Evolutionary conservation across 495 filamentous ascomycete species (phyloP).

Genomic region (Aspergillus kassunensis): DNA sequence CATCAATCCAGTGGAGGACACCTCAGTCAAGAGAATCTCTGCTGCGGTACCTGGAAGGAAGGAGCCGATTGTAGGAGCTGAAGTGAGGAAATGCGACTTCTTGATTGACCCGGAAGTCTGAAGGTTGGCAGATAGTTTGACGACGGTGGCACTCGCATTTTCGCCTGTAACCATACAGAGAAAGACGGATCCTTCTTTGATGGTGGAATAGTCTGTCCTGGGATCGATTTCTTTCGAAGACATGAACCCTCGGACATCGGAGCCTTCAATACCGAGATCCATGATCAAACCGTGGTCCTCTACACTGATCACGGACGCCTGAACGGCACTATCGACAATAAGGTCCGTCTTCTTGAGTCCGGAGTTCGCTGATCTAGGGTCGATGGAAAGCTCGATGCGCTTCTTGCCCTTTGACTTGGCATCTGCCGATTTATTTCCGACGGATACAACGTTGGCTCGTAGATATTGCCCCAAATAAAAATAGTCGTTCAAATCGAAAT

Average conservation of each 20-base stretch:
- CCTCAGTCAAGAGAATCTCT: constrained; percentile 76
- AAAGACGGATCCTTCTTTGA: constrained; percentile 77
- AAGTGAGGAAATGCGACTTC: constrained; percentile 60
- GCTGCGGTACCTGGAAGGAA: constrained; percentile 87
- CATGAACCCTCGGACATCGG: constrained; percentile 74
- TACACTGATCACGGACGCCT: constrained; percentile 82
- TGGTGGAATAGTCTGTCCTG: constrained; percentile 50
- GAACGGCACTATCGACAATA: constrained; percentile 67
- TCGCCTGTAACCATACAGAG: constrained; percentile 78
- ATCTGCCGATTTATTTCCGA: constrained; percentile 44
- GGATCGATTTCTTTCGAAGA: constrained; percentile 76
- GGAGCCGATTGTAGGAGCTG: constrained; percentile 82
- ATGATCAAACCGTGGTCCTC: constrained; percentile 95
- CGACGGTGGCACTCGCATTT: constrained; percentile 70
- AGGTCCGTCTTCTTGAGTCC: constrained; percentile 67
- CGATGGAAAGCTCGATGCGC: constrained; percentile 78
- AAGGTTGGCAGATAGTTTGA: constrained; percentile 80
- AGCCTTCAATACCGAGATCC: constrained; percentile 74
- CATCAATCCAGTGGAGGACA: constrained; percentile 53
- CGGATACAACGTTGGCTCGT: constrained; percentile 77
- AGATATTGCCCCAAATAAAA: constrained; percentile 88
- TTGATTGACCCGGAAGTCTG: constrained; percentile 63
- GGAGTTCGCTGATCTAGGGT: constrained; percentile 69
- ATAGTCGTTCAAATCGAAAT: constrained; percentile 65
- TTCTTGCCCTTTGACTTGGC: constrained; percentile 67